Evolutionary conservation across 2,329 filamentous ascomycete genomes (phyloP), one percentile per base, ranked within the genome.

Genomic region (Xenoacremonium recifei): DNA sequence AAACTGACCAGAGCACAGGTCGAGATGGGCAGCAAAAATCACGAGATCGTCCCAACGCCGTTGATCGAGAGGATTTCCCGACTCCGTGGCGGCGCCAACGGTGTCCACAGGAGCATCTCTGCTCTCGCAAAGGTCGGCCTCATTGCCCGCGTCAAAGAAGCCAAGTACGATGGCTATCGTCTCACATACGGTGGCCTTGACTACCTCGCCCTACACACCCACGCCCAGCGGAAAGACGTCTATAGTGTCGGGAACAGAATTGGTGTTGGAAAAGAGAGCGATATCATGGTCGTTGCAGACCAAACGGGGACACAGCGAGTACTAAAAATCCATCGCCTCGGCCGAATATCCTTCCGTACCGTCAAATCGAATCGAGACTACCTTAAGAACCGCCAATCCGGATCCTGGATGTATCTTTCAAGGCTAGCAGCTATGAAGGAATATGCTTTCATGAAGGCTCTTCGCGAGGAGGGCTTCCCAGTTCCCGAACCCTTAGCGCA

Each of bases 381-480:
- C 67, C 81, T 97, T 41, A 85, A 87, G 54, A 89, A 93, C 56
- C 79, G 85, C 44, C 77, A 68, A 15, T 85, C 85, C 13, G 90
- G 84, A 5, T 93, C 88, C 31, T 99, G 93, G 93, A 96, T 97
- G 91, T 96, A 99, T 66, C 89, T 99, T 67, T 95, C 89, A 11
- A 79, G 89, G 30, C 76, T 99, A 25, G 91, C 95, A 6, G 93
- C 93, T 11, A 82, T 93, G 74, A 96, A 95, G 63, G 93, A 99
- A 65, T 95, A 80, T 65, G 85, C 91, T 4, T 97, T 97, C 67
- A 95, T 99, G 90, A 84, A 85, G 51, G 89, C 86, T 1, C 76
- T 99, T 6, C 72, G 79, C 34, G 82, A 88, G 27, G 89, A 93
- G 58, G 90, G 88, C 1, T 96, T 97, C 57, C 84, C 88, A 0